Evolutionary conservation across 495 filamentous ascomycete species (phyloP).

Genomic region (Lophium mytilinum): DNA sequence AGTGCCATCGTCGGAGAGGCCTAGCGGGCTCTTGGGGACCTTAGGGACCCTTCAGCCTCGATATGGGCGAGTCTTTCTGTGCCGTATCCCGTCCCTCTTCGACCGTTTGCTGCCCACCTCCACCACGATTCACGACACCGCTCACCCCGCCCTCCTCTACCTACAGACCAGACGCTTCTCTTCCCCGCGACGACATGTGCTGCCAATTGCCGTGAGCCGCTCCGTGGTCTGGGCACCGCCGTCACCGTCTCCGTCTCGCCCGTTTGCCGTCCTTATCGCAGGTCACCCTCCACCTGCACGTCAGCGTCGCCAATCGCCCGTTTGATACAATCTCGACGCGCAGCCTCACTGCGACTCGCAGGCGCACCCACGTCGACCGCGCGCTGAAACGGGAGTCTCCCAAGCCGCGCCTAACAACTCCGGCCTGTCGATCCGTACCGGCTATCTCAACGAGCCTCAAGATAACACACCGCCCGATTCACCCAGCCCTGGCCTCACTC

Average conservation of each 20-base stretch:
- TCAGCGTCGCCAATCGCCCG: slow-evolving; percentile 19
- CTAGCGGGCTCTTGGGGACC: no score
- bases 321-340: slow-evolving; percentile 10
- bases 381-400: not conserved
- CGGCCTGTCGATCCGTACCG: not conserved
- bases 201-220: not conserved
- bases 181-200: not conserved
- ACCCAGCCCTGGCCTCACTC: not conserved
- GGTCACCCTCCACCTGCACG: slow-evolving; percentile 18
- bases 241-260: slow-evolving; percentile 19
- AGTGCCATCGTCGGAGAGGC: no score
- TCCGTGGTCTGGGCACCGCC: not conserved
- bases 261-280: slow-evolving; percentile 9
- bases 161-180: no score
- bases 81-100: not conserved
- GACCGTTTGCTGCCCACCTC: not conserved
- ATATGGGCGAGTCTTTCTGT: no score
- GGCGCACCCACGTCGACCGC: not conserved
- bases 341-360: slow-evolving; percentile 12
- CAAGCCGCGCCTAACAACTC: not conserved
- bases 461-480: not conserved
- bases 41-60: no score
- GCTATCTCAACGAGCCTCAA: not conserved
- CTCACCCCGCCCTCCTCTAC: not conserved
- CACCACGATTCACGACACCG: not conserved